These are phyloP conservation scores for Ogataea siamensis DNA, from an alignment of 805 yeast species.

Conservation along the genomic window DNA sequence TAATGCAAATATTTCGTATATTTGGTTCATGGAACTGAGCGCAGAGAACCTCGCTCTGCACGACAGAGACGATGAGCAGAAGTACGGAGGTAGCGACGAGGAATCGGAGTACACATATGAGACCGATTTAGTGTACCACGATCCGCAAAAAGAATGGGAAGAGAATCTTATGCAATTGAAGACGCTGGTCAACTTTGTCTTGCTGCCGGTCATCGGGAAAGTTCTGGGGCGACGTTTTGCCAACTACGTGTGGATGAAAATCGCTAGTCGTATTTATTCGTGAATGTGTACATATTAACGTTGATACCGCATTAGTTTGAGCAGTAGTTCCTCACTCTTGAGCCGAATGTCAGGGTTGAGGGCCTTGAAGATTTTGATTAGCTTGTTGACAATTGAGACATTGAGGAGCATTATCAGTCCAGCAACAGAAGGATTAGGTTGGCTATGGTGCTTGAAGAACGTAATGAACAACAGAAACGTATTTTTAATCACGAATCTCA, in stretches of 20 bases:
- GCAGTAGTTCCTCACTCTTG: constrained; percentile 16
- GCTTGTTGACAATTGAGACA: constrained; percentile 30
- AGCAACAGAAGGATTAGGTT: constrained; percentile 15
- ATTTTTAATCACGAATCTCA: constrained; percentile 30
- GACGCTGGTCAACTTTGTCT: constrained; percentile 54
- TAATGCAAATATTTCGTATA: constrained; percentile 1
- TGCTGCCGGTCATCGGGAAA: constrained; percentile 67
- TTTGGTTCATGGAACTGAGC: constrained; percentile 6
- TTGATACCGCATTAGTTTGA: constrained; percentile 16
- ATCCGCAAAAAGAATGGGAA: constrained; percentile 74
- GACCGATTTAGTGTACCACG: constrained; percentile 26
- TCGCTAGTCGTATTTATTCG: constrained; percentile 25
- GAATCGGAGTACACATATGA: constrained; percentile 32
- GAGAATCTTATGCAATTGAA: constrained; percentile 60
- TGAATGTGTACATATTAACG: constrained; percentile 8
- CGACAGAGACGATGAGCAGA: constrained; percentile 12
- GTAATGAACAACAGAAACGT: constrained; percentile 27
- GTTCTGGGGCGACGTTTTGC: constrained; percentile 63
- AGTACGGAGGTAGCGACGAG: constrained; percentile 18
- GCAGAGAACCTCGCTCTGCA: constrained; percentile 14
- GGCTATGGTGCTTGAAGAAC: constrained; percentile 20
- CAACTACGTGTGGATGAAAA: constrained; percentile 32
- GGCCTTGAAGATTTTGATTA: constrained; percentile 27
- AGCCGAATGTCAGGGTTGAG: constrained; percentile 22
- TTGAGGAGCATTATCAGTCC: constrained; percentile 28